These are phyloP conservation scores for Quercus phellos DNA, from an alignment of 331 rosid species.

Conservation along the genomic window DNA sequence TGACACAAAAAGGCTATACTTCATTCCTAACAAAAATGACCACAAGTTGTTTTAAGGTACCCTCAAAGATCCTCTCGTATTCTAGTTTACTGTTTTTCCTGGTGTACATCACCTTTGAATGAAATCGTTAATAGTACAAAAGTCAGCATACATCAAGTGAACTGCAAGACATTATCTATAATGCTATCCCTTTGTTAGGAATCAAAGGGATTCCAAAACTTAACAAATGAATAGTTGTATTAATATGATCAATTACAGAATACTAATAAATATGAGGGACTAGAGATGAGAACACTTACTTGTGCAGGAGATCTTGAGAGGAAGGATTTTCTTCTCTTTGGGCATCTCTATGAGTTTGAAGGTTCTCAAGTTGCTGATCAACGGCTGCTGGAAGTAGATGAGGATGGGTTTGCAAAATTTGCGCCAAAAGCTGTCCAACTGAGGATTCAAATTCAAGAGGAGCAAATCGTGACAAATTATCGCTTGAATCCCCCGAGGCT, in stretches of 20 bases:
- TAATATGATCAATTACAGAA: neutral
- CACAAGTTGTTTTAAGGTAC: neutral
- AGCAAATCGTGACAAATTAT: constrained; percentile 52
- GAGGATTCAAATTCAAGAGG: constrained; percentile 86
- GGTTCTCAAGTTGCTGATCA: constrained; percentile 93
- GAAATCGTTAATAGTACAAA: neutral
- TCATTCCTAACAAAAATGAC: neutral
- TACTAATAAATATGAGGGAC: neutral
- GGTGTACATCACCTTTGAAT: neutral
- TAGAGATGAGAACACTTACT: constrained; percentile 36
- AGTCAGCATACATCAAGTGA: neutral
- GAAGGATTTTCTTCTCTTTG: constrained; percentile 42
- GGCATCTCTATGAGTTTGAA: constrained; percentile 59
- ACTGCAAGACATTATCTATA: too few relatives aligned
- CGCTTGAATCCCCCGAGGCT: constrained; percentile 67
- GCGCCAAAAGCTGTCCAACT: constrained; percentile 85
- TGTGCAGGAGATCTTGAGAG: constrained; percentile 57
- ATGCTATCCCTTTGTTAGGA: neutral
- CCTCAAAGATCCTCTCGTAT: constrained; percentile 1
- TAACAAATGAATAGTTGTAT: neutral
- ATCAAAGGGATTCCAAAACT: neutral
- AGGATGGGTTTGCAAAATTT: constrained; percentile 78
- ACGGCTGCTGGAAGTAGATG: constrained; percentile 80
- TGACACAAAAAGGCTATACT: neutral
- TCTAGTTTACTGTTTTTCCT: neutral